phyloP scores from a whole-genome alignment of 176 grass and related monocot genomes.

The Triticum turgidum region DNA sequence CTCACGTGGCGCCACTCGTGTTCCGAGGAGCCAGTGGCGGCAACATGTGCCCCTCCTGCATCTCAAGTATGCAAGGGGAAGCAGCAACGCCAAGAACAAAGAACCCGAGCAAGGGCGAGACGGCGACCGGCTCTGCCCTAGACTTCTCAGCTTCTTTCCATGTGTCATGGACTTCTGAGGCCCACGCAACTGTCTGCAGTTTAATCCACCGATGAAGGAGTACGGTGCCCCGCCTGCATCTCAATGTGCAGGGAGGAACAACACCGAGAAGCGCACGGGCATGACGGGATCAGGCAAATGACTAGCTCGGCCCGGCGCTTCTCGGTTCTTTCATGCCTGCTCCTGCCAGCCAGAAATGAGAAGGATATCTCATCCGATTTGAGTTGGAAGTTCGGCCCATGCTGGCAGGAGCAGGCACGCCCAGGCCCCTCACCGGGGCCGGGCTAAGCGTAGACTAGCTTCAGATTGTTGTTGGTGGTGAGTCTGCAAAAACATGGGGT shows the following conservation, averaged over 20 bases:
- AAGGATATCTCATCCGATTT: not conserved
- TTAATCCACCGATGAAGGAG: not conserved
- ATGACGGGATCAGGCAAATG: not conserved
- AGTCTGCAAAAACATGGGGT: slow-evolving; percentile 27
- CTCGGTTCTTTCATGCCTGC: slow-evolving; percentile 60
- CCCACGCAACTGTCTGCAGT: slow-evolving; percentile 3
- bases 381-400: not conserved
- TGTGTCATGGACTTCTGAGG: not conserved
- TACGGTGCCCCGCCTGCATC: slow-evolving; percentile 15
- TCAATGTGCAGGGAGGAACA: slow-evolving; percentile 24
- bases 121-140: not conserved
- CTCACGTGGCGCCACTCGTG: not conserved
- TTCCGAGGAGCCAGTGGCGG: not conserved
- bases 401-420: slow-evolving; percentile 94
- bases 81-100: not conserved
- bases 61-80: not conserved
- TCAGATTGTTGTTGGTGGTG: slow-evolving; percentile 82
- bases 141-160: not conserved
- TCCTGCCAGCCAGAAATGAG: slow-evolving; percentile 50
- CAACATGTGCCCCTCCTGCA: not conserved
- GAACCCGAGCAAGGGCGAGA: not conserved
- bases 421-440: slow-evolving; percentile 97
- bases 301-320: not conserved
- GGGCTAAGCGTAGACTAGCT: slow-evolving; percentile 81
- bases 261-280: slow-evolving; percentile 27